Evolutionary conservation across 2,329 filamentous ascomycete species (phyloP).

Genomic region (Monosporascus ibericus): DNA sequence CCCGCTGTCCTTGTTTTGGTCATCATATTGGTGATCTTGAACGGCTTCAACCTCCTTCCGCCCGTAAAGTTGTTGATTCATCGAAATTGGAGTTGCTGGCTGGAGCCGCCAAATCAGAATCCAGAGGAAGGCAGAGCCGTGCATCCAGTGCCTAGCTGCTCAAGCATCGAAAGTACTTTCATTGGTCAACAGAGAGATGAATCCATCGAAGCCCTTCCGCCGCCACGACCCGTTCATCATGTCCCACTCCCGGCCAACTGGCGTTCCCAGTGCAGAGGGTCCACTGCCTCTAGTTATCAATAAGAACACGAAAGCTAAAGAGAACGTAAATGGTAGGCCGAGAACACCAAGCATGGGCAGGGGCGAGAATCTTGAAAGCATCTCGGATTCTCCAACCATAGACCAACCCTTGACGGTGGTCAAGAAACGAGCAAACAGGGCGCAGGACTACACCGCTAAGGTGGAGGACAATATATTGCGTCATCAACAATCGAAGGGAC

Average conservation of each 20-base stretch:
- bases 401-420: slow-evolving; percentile 19
- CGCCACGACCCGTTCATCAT: slow-evolving; percentile 7
- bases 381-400: slow-evolving; percentile 10
- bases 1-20: slow-evolving; percentile 30
- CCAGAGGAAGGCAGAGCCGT: neutral
- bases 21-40: slow-evolving; percentile 24
- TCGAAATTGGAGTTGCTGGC: slow-evolving; percentile 2
- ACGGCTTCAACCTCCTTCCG: slow-evolving; percentile 19
- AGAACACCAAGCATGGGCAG: slow-evolving; percentile 13
- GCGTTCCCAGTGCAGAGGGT: slow-evolving; percentile 7
- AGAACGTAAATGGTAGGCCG: slow-evolving; percentile 11
- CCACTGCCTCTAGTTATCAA: slow-evolving; percentile 22
- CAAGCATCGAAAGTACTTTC: slow-evolving; percentile 20
- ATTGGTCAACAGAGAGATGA: slow-evolving; percentile 14
- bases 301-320: slow-evolving; percentile 19
- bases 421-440: slow-evolving; percentile 17
- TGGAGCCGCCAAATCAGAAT: neutral
- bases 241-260: slow-evolving; percentile 1
- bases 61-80: neutral
- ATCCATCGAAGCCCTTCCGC: slow-evolving; percentile 3
- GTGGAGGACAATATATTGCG: neutral
- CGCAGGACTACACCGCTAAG: slow-evolving; percentile 1
- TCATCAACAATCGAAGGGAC: neutral
- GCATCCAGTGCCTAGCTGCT: slow-evolving; percentile 8
- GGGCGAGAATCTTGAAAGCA: slow-evolving; percentile 4